Conservation (phyloP, 352 stramenopile species). For the Globisporangium echinulatum region DNA sequence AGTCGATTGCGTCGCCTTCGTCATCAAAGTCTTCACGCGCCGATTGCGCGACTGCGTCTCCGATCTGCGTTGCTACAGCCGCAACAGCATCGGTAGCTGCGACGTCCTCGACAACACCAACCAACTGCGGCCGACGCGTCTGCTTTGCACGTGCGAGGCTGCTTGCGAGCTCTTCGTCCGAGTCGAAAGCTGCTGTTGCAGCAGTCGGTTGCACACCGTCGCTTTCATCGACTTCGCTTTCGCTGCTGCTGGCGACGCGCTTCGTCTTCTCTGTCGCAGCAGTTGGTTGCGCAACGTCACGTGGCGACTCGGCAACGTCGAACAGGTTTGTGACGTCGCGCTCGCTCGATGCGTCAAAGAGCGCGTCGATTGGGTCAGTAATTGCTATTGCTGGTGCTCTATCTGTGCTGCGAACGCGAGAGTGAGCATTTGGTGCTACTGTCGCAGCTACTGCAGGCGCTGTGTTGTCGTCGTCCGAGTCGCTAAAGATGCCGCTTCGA, state of each 20-base stretch:
- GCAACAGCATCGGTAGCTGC: neutral
- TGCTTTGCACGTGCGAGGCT: neutral
- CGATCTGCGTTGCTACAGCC: neutral
- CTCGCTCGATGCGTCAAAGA: slow-evolving; percentile 53
- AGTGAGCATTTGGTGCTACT: neutral
- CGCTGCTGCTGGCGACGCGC: too few species aligned
- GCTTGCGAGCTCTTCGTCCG: slow-evolving; percentile 8
- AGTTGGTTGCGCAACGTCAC: neutral
- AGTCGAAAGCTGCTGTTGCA: neutral
- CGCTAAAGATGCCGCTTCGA: slow-evolving; percentile 2
- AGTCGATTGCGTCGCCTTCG: slow-evolving; percentile 4
- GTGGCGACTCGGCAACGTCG: slow-evolving; percentile 16
- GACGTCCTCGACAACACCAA: neutral
- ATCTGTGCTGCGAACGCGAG: too few species aligned
- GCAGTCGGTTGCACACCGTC: neutral
- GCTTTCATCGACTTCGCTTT: neutral
- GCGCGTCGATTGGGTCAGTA: slow-evolving; percentile 55
- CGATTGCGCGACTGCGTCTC: neutral
- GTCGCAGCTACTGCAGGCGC: neutral
- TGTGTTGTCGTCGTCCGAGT: slow-evolving; percentile 7
- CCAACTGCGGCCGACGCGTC: neutral
- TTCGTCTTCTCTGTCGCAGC: too few species aligned
- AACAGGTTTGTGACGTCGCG: slow-evolving; percentile 13
- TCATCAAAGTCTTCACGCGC: neutral
- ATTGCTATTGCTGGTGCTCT: too few species aligned